Conservation (phyloP, 2,329 filamentous ascomycete genomes). For the Colletotrichum agaves region DNA sequence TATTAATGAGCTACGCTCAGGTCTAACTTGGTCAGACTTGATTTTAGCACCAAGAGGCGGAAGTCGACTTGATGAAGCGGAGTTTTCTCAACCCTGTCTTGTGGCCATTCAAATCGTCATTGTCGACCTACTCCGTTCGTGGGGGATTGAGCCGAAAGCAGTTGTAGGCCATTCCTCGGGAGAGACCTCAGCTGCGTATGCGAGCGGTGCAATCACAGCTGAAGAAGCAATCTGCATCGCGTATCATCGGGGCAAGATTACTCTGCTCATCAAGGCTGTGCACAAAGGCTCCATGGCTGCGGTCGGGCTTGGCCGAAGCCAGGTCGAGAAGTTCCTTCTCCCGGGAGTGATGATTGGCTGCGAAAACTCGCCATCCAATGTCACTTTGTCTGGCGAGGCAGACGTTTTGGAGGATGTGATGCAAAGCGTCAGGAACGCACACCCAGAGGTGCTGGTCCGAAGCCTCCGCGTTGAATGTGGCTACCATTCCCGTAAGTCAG, state of each 20-base stretch:
- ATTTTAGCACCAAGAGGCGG: slow-evolving; percentile 17
- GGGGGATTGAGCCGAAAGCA: slow-evolving; percentile 43
- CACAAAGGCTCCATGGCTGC: slow-evolving; percentile 64
- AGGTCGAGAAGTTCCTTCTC: slow-evolving; percentile 38
- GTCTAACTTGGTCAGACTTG: neutral
- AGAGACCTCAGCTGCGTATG: slow-evolving; percentile 54
- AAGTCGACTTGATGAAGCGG: slow-evolving; percentile 42
- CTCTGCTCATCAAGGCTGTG: slow-evolving; percentile 20
- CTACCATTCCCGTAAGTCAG: slow-evolving; percentile 58
- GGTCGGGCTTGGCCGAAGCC: slow-evolving; percentile 55
- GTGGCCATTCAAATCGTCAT: slow-evolving; percentile 62
- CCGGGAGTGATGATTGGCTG: slow-evolving; percentile 53
- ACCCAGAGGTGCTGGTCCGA: slow-evolving; percentile 56
- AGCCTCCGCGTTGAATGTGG: slow-evolving; percentile 61
- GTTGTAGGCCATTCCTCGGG: slow-evolving; percentile 53
- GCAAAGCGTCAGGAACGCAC: neutral
- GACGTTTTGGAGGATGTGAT: slow-evolving; percentile 44
- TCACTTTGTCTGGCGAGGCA: slow-evolving; percentile 56
- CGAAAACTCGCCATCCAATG: slow-evolving; percentile 62
- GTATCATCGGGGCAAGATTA: slow-evolving; percentile 50
- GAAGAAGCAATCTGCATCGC: slow-evolving; percentile 47
- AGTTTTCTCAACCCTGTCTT: slow-evolving; percentile 56
- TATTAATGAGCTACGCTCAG: neutral
- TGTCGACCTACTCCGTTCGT: slow-evolving; percentile 48
- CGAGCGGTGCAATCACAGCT: slow-evolving; percentile 44